A percentile compares a stretch with the other conserved stretches of the same genome.
These are phyloP conservation scores for Sphenostylis stenocarpa DNA, from an alignment of 306 rosid genomes.

Conservation along the genomic window DNA sequence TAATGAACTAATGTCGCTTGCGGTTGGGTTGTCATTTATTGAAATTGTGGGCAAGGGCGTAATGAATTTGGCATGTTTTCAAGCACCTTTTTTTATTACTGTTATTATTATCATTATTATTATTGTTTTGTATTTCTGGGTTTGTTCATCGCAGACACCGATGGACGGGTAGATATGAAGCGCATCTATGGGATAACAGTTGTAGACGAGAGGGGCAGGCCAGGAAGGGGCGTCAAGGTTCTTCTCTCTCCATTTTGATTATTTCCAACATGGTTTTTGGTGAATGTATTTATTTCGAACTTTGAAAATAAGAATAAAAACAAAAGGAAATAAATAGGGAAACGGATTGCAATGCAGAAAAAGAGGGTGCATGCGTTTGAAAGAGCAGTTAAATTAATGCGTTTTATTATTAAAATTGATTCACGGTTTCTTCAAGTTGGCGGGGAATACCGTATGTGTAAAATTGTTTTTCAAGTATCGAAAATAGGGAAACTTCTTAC, in stretches of 20 bases:
- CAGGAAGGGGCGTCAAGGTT: conserved; percentile 97
- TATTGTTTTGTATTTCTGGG: not conserved
- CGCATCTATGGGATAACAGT: conserved; percentile 99
- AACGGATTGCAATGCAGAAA: not conserved
- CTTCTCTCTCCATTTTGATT: not conserved
- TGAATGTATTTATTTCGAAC: not conserved
- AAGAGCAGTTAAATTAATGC: not conserved
- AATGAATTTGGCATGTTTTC: not conserved
- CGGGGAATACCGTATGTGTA: too few relatives aligned
- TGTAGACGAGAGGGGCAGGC: conserved; percentile 85
- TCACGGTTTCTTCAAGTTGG: too few relatives aligned
- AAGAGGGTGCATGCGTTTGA: conserved; percentile 42
- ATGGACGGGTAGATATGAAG: conserved; percentile 98
- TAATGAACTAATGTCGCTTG: not conserved
- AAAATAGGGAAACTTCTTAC: too few relatives aligned
- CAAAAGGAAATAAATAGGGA: not conserved
- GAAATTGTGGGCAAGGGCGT: not conserved
- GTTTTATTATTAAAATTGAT: too few relatives aligned
- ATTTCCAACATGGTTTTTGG: not conserved
- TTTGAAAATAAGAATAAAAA: not conserved
- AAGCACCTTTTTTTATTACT: not conserved
- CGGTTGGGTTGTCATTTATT: not conserved
- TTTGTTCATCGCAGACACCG: conserved; percentile 58
- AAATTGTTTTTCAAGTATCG: too few relatives aligned
- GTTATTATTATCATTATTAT: not conserved